Evolutionary conservation across 2,329 filamentous ascomycete species (phyloP), one percentile per base, ranked within the genome.

Genomic region (Colletotrichum lupini): DNA sequence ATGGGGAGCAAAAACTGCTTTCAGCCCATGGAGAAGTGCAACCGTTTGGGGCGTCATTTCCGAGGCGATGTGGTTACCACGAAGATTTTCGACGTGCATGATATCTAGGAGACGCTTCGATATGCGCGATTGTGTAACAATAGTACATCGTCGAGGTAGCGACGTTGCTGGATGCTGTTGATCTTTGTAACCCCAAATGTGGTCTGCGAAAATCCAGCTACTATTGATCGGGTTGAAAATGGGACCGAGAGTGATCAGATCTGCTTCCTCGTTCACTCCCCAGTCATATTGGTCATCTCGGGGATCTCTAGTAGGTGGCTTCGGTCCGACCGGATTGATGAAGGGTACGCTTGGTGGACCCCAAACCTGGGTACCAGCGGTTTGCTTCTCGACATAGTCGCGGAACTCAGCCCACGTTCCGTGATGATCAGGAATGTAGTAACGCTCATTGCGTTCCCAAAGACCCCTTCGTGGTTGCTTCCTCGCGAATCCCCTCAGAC

Each of bases 1-100:
- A 80, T 95, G 93, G 11, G 94, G 94, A 9, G 91, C 93, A 78
- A 92, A 94, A 3, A 95, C 92, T 4, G 92, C 91, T 83, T 96
- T 96, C 58, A 95, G 85, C 6, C 94, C 93, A 79, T 97, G 93
- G 74, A 95, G 89, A n/a, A 96, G 86, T 0, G 93, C 91, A 35
- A 92, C 89, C 0, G 92, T 92, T 67, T 93, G 91, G 0, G 93
- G 91, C 74, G 92, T 93, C 93, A 96, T 95, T 80, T 96, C 94
- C 0, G 93, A 93, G 71, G 92, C 93, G 77, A 95, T 91, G 78
- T 95, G 93, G 77, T 93, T 92, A 75, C 93, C 92, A 12, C 89
- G 87, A 75, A 92, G 86, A 64, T 93, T 94, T 80, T 95, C 94
- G 42, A 90, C 87, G 79, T 96, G 93, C 93, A 95, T 95, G 74